Percentiles rank a stretch among this genome's conserved stretches.
Conservation (phyloP, 768 basidiomycete genomes). For the Leucocoprinus sp. region DNA sequence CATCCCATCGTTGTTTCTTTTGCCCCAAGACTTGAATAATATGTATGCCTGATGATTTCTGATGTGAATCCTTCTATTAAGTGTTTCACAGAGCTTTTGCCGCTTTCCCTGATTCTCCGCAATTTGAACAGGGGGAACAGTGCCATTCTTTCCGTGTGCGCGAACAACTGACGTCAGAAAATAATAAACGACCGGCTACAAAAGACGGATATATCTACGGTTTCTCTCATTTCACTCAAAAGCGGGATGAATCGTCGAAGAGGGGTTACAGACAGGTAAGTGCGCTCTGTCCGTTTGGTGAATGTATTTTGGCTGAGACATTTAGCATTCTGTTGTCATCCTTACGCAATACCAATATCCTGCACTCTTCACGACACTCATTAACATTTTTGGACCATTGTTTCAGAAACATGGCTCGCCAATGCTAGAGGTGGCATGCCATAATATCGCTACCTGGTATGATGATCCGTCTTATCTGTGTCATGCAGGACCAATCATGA, state of each 20-base stretch:
- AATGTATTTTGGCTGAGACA: background rate
- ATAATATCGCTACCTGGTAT: slow-evolving; percentile 81
- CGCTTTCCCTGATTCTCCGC: slow-evolving; percentile 82
- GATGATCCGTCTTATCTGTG: slow-evolving; percentile 17
- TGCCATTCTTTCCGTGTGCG: slow-evolving; percentile 84
- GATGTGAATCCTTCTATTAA: slow-evolving; percentile 3
- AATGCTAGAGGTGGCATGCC: slow-evolving; percentile 80
- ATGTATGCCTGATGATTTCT: slow-evolving; percentile 46
- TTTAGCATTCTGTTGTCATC: slow-evolving; percentile 71
- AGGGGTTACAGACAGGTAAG: slow-evolving; percentile 75
- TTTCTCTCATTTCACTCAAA: slow-evolving; percentile 70
- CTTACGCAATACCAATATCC: slow-evolving; percentile 76
- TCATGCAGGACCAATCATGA: slow-evolving; percentile 14
- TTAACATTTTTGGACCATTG: slow-evolving; percentile 62
- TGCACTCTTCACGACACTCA: slow-evolving; percentile 67
- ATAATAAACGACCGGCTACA: slow-evolving; percentile 26
- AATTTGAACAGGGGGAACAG: slow-evolving; percentile 79
- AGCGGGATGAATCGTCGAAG: slow-evolving; percentile 52
- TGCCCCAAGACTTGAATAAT: slow-evolving; percentile 67
- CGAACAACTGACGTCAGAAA: slow-evolving; percentile 23
- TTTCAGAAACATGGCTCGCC: slow-evolving; percentile 66
- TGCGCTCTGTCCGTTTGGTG: background rate
- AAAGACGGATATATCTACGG: slow-evolving; percentile 71
- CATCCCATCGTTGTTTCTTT: slow-evolving; percentile 59
- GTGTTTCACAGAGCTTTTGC: slow-evolving; percentile 66